Conservation (phyloP, 305 asterid species). For the Fraxinus velutina region DNA sequence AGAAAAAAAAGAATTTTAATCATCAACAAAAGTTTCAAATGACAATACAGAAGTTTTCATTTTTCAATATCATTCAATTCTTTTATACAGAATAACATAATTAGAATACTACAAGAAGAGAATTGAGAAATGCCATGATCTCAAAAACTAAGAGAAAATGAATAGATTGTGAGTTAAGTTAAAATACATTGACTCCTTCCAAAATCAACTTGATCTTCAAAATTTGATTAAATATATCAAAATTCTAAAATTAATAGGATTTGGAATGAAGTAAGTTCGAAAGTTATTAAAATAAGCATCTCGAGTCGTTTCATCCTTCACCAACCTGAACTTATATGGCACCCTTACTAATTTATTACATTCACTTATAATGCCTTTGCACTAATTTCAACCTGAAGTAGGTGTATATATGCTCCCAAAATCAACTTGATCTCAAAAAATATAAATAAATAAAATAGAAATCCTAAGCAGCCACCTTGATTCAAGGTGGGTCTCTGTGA, state of each 20-base stretch:
- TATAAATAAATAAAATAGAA: too few species aligned
- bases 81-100: background rate
- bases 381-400: too few species aligned
- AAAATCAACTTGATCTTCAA: background rate
- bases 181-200: background rate
- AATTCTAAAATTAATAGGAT: too few species aligned
- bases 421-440: too few species aligned
- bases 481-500: too few species aligned
- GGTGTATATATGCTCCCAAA: too few species aligned
- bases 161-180: background rate
- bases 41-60: background rate
- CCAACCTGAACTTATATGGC: too few species aligned
- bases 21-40: conserved; percentile 5
- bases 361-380: background rate
- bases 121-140: background rate
- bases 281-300: too few species aligned
- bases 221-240: background rate
- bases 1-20: background rate
- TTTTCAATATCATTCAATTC: background rate
- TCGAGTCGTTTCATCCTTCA: too few species aligned
- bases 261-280: too few species aligned
- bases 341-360: too few species aligned
- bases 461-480: too few species aligned
- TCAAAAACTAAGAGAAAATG: background rate
- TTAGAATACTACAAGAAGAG: background rate